Base-by-base conservation (phyloP, 495 filamentous ascomycete species). In the Aspergillus ostianus region DNA sequence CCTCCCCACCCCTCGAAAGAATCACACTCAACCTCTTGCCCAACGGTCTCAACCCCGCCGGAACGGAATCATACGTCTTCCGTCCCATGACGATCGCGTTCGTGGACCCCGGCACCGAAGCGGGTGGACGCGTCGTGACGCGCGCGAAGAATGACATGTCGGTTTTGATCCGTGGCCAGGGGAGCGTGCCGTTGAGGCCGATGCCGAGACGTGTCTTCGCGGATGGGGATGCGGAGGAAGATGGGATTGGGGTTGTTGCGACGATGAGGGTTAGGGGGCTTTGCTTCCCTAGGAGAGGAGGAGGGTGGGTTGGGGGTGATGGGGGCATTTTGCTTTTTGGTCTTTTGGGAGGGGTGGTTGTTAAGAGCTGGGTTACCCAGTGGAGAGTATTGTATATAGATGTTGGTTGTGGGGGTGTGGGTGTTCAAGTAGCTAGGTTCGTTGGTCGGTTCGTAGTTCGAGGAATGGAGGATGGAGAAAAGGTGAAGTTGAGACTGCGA, bases 71-170 rank as follows among this genome's bases (percentile, higher is more conserved):
- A 86, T 92, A 98, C 0, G 94, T 97, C 74, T 94, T 97, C 62
- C 94, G 90, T 51, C 94, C 94, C 93, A 98, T 98, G 67, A 98
- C 87, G 23, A 98, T 87, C 0, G 89, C 90, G 68, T 98, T 98
- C 0, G 73, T 73, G 20, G 65, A 71, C 8, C 68, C 65, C 0
- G 36, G 36, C 1, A 41, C 13, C 4, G 63, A 47, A 4, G 19
- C 36, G 1, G 72, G 73, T 53, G 79, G 56, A 13, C 91, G 88
- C 59, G 90, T 90, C 4, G 94, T 97, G 7, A 94, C 87, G 53
- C 93, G 87, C 20, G 91, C 90, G 68, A 98, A 98, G 76, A 96
- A 97, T 44, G 82, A 84, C 90, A 98, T 95, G 75, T 98, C 94
- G 44, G 85, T 77, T 71, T 88, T 91, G 15, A 98, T 84, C 23